Conservation (phyloP, 2,329 filamentous ascomycete species). For the Byssothecium circinans region DNA sequence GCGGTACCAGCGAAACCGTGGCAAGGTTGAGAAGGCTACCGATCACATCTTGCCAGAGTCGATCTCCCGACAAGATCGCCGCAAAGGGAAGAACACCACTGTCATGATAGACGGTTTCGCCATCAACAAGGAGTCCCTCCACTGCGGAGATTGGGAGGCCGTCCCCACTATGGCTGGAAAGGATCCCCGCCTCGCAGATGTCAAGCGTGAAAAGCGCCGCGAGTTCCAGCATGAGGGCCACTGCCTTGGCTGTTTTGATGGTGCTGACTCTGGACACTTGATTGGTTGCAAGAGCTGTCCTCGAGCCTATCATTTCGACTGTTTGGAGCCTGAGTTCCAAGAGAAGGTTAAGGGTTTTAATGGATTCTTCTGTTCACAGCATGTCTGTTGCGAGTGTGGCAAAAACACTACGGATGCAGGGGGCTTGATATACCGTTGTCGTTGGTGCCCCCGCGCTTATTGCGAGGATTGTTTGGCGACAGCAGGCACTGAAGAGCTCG, state of each 20-base stretch:
- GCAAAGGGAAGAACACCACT: constrained; percentile 60
- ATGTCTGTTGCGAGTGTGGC: constrained; percentile 56
- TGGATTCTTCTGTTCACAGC: constrained; percentile 59
- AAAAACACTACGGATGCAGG: constrained; percentile 55
- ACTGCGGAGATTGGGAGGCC: constrained; percentile 58
- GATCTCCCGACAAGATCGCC: constrained; percentile 52
- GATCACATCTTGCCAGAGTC: constrained; percentile 43
- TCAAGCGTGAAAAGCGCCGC: constrained; percentile 52
- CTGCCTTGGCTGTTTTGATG: constrained; percentile 54
- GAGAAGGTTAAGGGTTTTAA: constrained; percentile 47
- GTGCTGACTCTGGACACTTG: constrained; percentile 50
- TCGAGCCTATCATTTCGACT: constrained; percentile 56
- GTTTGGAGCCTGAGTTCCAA: constrained; percentile 48
- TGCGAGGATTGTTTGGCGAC: constrained; percentile 59
- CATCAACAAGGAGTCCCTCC: constrained; percentile 59
- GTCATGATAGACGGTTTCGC: constrained; percentile 60
- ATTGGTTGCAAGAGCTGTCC: constrained; percentile 57
- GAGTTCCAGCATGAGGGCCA: constrained; percentile 53
- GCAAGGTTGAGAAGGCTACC: constrained; percentile 25
- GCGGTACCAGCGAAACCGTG: constrained; percentile 48
- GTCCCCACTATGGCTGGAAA: constrained; percentile 61
- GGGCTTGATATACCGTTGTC: constrained; percentile 56
- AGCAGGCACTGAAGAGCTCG: constrained; percentile 52
- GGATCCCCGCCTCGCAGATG: constrained; percentile 55
- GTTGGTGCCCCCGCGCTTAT: constrained; percentile 58